Percentiles rank a stretch among this genome's conserved stretches.
Evolutionary conservation across 2,329 filamentous ascomycete genomes (phyloP).

Genomic region (Boeremia lycopersici): DNA sequence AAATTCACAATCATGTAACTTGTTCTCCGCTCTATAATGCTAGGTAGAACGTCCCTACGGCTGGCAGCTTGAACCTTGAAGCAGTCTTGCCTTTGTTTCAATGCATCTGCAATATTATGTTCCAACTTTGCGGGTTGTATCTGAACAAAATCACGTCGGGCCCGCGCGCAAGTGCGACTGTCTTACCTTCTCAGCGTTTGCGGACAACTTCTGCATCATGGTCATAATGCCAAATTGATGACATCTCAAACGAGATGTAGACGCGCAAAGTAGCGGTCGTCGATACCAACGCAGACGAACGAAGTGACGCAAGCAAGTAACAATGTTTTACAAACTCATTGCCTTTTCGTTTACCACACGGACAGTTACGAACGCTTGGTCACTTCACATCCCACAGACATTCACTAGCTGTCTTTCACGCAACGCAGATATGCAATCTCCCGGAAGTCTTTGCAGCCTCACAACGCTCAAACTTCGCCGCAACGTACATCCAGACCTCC

Average conservation of each 20-base stretch:
- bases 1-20: no score
- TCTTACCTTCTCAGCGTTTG: slow-evolving; percentile 1
- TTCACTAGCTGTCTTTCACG: slow-evolving; percentile 5
- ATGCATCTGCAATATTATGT: background rate
- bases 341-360: background rate
- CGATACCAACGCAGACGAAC: background rate
- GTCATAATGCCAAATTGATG: background rate
- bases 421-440: background rate
- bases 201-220: background rate
- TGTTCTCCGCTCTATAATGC: no score
- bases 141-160: background rate
- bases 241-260: background rate
- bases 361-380: background rate
- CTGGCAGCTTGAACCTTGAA: background rate
- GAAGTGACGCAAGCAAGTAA: background rate
- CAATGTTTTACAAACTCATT: background rate
- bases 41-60: no score
- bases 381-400: slow-evolving; percentile 15
- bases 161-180: background rate
- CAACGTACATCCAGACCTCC: background rate
- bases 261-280: background rate
- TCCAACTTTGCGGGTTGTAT: background rate
- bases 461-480: background rate
- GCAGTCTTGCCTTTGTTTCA: background rate
- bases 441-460: background rate